Evolutionary conservation across 2,329 filamentous ascomycete genomes (phyloP), one percentile per base, ranked within the genome.

Genomic region (Zelopaecilomyces penicillatus): DNA sequence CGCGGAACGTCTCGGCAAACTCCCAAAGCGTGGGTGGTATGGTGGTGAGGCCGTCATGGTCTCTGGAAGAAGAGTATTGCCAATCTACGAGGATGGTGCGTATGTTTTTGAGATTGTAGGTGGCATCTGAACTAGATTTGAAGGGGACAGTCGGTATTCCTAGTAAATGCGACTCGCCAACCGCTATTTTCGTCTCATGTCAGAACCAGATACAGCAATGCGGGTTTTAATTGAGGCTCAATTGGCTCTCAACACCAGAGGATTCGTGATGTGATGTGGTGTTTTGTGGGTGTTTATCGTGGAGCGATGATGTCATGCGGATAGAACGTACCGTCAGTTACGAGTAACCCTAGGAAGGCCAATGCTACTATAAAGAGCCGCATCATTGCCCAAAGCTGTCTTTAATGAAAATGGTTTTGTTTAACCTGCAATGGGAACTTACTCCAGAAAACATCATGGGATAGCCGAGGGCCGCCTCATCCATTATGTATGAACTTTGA

Each of bases 121-220:
- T 42, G 19, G 28, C 34, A 28, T 37, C 43, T 4, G 46, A 45
- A 26, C 32, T 39, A 35, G 37, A 10, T 8, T 42, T 42, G 35
- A 48, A 48, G 6, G 46, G 46, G 30, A 48, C 43, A 10, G 46
- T 48, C 4, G 46, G 46, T 38, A 48, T 45, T 36, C 46, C 46
- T 31, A 48, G n/a, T 4, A 48, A 37, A n/a, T 48, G 30, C 4
- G 46, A 30, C 26, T 40, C 12, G 8, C 32, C 32, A 9, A 3
- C 12, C 9, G 9, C 8, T 34, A 34, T 9, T 34, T 34, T 9
- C 9, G 32, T 34, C 32, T 9, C 12, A 34, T 34, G 12, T 12
- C 32, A 34, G 9, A 9, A 9, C 32, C 8, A 34, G 32, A 9
- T 34, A 34, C 9, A 9, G 32, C 32, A 34, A 34, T 9, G 8